Base-by-base conservation (phyloP, 768 basidiomycete genomes). In the Xerocomellus chrysenteron region DNA sequence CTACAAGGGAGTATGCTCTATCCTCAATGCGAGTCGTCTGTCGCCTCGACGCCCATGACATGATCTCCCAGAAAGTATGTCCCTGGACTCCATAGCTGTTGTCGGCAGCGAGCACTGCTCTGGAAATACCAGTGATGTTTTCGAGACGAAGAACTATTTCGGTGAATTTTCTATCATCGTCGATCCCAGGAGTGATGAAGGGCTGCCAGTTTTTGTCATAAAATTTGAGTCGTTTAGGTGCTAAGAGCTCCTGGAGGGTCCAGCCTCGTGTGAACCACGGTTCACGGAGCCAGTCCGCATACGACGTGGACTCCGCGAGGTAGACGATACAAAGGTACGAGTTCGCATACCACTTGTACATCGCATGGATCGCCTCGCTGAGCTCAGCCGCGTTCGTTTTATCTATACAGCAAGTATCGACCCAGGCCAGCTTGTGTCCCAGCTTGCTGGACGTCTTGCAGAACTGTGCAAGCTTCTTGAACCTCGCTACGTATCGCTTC, bases 361-460 rank as follows among this genome's bases (percentile, higher is more conserved):
- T 66, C 5, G 54, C 49, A 5, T 54, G 52, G 10, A 68, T 56
- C 9, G 68, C 56, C n/a, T 67, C 66, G 19, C 47, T 52, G 44
- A 69, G 57, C 21, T 69, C 68, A 0, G 54, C 44, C 5, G 39
- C 47, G 33, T 54, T 63, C 1, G 44, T 36, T 39, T 57, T 56
- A 40, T 69, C 54, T 44, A 69, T 63, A n/a, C 63, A 68, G 19
- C 58, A 67, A 4, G 57, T 67, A 39, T 69, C 63, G n/a, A 51
- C 26, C 57, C 64, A 52, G 17, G 43, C 47, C 6, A 62, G 21
- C 39, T 54, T 55, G 36, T 19, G 35, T 46, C 55, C 48, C 19
- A 54, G 40, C 16, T 41, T n/a, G 10, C 33, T n/a, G 5, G 57
- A 33, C 14, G 37, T 45, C 33, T 54, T 12, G 48, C 59, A 60